Percentiles rank a stretch among this genome's conserved stretches.
Evolutionary conservation across 2,329 filamentous ascomycete species (phyloP).

Genomic region (Coniochaeta prunicola): DNA sequence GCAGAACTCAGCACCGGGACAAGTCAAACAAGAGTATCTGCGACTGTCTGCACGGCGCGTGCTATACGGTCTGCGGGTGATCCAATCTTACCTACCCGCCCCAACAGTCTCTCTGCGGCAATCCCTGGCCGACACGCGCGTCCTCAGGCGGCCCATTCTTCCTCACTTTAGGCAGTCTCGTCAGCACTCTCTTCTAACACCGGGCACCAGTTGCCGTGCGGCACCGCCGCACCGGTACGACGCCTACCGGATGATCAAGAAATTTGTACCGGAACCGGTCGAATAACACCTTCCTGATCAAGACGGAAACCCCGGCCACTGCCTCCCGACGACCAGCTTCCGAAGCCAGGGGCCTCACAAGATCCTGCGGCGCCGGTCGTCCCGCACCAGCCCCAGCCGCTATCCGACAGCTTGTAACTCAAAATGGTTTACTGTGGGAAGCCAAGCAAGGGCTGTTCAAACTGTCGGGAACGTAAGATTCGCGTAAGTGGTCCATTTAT

Average conservation of each 20-base stretch:
- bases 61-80: not conserved
- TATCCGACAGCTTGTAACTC: not conserved
- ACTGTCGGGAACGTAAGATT: slow-evolving; percentile 48
- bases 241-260: not conserved
- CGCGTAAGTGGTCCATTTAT: slow-evolving; percentile 32
- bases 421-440: slow-evolving; percentile 52
- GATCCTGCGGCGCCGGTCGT: not conserved
- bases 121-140: not conserved
- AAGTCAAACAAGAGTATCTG: not conserved
- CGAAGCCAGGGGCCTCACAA: not conserved
- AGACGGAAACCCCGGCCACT: not conserved
- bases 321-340: not conserved
- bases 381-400: not conserved
- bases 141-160: not conserved
- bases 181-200: not conserved
- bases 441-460: slow-evolving; percentile 49
- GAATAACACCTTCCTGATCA: not conserved
- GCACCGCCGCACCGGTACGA: not conserved
- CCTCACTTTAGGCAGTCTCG: not conserved
- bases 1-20: not conserved
- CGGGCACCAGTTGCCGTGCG: not conserved
- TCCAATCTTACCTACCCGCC: not conserved
- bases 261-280: not conserved
- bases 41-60: not conserved
- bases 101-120: not conserved